Evolutionary conservation across 1,139 yeast genomes (phyloP).

Genomic region (Debaryomyces psychrophilus): DNA sequence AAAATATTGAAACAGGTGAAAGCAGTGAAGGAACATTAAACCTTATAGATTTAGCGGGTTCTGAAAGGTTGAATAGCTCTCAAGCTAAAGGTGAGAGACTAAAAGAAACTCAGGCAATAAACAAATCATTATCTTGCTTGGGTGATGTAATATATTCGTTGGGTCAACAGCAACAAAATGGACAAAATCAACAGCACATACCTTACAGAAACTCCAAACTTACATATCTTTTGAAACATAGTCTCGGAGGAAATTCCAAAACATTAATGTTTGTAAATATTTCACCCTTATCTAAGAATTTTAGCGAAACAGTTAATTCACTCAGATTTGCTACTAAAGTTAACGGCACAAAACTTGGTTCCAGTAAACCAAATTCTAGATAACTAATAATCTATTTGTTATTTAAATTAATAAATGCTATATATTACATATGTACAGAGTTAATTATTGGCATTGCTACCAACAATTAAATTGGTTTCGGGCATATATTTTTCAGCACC

Average conservation of each 20-base stretch:
- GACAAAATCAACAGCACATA: slow-evolving; percentile 45
- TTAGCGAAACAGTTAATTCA: slow-evolving; percentile 80
- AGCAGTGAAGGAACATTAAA: slow-evolving; percentile 65
- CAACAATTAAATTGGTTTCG: slow-evolving; percentile 23
- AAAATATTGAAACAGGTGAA: slow-evolving; percentile 53
- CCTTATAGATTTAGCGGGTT: slow-evolving; percentile 83
- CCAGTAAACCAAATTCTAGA: slow-evolving; percentile 8
- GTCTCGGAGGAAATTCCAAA: slow-evolving; percentile 83
- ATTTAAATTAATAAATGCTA: not conserved
- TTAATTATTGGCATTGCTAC: slow-evolving; percentile 9
- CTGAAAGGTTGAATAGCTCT: slow-evolving; percentile 79
- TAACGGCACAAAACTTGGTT: slow-evolving; percentile 48
- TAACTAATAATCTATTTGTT: slow-evolving; percentile 4
- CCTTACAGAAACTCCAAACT: slow-evolving; percentile 63
- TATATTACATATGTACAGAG: slow-evolving; percentile 13
- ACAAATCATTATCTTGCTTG: slow-evolving; percentile 82
- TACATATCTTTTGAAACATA: slow-evolving; percentile 81
- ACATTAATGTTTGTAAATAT: slow-evolving; percentile 93
- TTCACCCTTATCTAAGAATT: slow-evolving; percentile 66
- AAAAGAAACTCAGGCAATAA: slow-evolving; percentile 87
- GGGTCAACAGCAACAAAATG: slow-evolving; percentile 38
- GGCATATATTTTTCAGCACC: slow-evolving; percentile 41
- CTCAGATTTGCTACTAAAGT: slow-evolving; percentile 88
- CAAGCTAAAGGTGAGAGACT: slow-evolving; percentile 81
- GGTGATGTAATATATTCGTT: slow-evolving; percentile 90